phyloP scores from a whole-genome alignment of 148 eudicot genomes.

The Nepenthes mirabilis region DNA sequence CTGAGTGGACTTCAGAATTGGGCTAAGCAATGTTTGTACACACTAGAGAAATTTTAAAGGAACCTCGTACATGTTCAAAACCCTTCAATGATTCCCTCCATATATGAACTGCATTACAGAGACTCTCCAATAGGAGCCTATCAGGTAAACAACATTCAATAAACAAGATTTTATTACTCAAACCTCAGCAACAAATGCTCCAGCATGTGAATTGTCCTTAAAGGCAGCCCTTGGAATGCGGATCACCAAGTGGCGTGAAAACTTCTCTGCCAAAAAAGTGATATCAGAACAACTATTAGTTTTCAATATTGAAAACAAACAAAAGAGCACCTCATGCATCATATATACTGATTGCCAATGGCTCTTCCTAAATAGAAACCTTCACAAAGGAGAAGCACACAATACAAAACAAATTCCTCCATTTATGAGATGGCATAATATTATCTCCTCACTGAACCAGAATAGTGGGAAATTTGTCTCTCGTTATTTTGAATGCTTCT shows the following conservation, averaged over 20 bases:
- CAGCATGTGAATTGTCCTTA: conserved; percentile 88
- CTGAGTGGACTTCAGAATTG: too few species aligned
- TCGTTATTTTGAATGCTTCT: neutral
- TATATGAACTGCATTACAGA: neutral
- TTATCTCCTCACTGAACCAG: neutral
- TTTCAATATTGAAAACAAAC: neutral
- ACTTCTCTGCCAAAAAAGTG: conserved; percentile 44
- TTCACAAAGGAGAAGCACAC: neutral
- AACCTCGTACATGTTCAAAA: too few species aligned
- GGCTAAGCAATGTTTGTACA: too few species aligned
- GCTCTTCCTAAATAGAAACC: neutral
- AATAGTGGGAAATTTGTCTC: neutral
- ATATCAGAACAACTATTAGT: too few species aligned
- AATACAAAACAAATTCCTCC: neutral
- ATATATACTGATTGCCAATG: neutral
- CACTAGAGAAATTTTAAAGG: too few species aligned
- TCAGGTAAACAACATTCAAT: neutral
- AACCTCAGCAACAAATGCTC: conserved; percentile 97
- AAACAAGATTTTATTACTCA: neutral
- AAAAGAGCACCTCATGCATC: neutral
- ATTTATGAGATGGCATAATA: neutral
- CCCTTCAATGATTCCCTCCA: too few species aligned
- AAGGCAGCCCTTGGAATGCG: conserved; percentile 75
- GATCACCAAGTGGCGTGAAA: conserved; percentile 83
- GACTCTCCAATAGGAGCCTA: neutral